Base-by-base conservation (phyloP, 2,329 filamentous ascomycete species). In the Periglandula ipomoeae region DNA sequence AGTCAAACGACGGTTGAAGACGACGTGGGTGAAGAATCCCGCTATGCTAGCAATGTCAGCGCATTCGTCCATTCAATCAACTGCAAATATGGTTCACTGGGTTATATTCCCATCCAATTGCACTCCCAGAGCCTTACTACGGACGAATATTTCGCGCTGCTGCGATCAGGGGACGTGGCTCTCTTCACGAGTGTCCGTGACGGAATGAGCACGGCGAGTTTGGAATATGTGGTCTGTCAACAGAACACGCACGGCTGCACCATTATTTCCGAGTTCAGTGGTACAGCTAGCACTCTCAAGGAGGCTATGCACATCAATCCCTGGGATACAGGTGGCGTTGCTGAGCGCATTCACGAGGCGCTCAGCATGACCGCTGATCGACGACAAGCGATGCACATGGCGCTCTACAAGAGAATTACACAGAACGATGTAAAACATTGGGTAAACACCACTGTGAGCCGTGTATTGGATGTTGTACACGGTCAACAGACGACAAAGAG, bases 221-320 rank as follows among this genome's bases (percentile, higher is more conserved):
- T 96, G 56, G 91, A 96, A 67, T 97, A 95, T 63, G 82, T 96
- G 49, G 79, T 95, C 50, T 94, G 89, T 64, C 91, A 97, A 67
- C 85, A 88, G 60, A 85, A 91, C 54, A 82, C 82, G 48, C 82
- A 90, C 56, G 87, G 90, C 1, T 91, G 90, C 3, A 72, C 96
- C 42, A 95, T 97, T 55, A 78, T 97, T n/a, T 96, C 91, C 8
- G 91, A 97, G 65, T 96, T 96, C 67, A 95, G 89, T 52, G 91
- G 91, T 50, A 96, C 91, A 1, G 89, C 90, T 22, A 87, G 87
- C 46, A 91, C 82, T 47, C 75, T 96, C 27, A 80, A 80, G 52
- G 84, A 86, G 59, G 90, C 90, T 27, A 89, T 95, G 52, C 88
- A 94, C 64, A 95, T 96, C 72, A 96, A 96, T 68, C 91, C 91